Evolutionary conservation across 768 basidiomycete genomes (phyloP).

Genomic region (Tricholoma terreum): DNA sequence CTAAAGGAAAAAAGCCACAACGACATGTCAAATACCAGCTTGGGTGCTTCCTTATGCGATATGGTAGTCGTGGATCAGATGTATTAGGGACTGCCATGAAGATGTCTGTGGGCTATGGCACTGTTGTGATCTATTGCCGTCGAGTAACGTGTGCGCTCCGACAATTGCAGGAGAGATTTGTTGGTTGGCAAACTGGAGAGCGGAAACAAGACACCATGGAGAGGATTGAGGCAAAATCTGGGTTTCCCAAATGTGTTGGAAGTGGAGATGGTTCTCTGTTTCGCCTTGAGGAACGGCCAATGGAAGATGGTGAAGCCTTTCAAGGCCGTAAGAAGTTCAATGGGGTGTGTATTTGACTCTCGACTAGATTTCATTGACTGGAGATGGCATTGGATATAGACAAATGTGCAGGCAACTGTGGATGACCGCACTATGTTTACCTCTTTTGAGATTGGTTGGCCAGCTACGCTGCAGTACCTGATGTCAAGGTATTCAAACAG

Average conservation of each 20-base stretch:
- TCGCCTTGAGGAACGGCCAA: conserved; percentile 12
- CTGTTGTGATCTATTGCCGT: conserved; percentile 16
- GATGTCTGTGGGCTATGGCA: conserved; percentile 19
- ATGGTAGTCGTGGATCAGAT: conserved; percentile 10
- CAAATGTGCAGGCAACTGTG: conserved; percentile 2
- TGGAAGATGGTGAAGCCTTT: conserved; percentile 10
- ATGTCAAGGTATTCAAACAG: conserved; percentile 3
- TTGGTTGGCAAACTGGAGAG: conserved; percentile 16
- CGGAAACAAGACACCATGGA: conserved; percentile 2
- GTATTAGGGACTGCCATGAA: conserved; percentile 10
- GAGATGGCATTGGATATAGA: neutral
- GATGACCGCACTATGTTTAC: neutral
- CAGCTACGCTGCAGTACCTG: neutral
- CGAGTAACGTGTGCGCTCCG: conserved; percentile 17
- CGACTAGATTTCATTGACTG: neutral
- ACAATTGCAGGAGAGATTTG: conserved; percentile 7
- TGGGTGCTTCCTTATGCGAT: conserved; percentile 9
- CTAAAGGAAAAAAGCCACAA: conserved; percentile 7
- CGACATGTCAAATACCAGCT: conserved; percentile 7
- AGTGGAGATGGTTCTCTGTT: conserved; percentile 20
- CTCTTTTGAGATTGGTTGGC: conserved; percentile 1
- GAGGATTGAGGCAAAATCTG: conserved; percentile 12
- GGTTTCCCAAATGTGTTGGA: conserved; percentile 21
- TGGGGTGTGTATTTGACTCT: conserved; percentile 7
- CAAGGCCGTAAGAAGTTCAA: conserved; percentile 18